These are phyloP conservation scores for Colletotrichum gigasporum DNA, from an alignment of 2,329 filamentous ascomycete species.

Conservation along the genomic window DNA sequence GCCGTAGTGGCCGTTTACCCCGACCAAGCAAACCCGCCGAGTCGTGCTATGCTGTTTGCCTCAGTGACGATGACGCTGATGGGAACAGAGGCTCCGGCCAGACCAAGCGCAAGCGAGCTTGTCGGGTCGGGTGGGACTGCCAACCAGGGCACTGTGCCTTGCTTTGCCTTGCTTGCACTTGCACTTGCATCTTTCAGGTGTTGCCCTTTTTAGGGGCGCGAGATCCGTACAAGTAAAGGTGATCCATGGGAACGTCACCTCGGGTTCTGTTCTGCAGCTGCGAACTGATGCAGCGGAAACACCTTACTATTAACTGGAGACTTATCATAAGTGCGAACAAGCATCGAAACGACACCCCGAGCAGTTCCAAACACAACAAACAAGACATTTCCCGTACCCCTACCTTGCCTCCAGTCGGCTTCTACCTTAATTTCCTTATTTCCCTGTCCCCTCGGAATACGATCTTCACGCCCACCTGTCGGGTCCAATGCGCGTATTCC, in stretches of 20 bases:
- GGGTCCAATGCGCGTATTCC: constrained; percentile 22
- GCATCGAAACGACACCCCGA: neutral
- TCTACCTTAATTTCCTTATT: constrained; percentile 25
- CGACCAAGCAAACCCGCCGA: neutral
- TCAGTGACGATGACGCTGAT: constrained; percentile 26
- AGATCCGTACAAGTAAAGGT: neutral
- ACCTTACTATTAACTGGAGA: neutral
- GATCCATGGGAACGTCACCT: neutral
- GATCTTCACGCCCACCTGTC: constrained; percentile 21
- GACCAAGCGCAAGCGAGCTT: too few relatives aligned
- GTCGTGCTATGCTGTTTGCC: constrained; percentile 11
- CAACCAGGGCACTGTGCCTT: neutral
- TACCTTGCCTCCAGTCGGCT: too few relatives aligned
- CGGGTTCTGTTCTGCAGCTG: too few relatives aligned
- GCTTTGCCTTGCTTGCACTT: neutral
- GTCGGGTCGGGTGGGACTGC: neutral
- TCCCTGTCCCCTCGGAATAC: constrained; percentile 2
- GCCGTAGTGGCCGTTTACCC: constrained; percentile 10
- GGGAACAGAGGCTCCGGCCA: constrained; percentile 6
- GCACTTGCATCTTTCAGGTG: neutral
- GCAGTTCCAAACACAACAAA: neutral
- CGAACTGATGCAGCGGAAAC: too few relatives aligned
- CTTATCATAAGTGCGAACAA: too few relatives aligned
- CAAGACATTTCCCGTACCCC: neutral
- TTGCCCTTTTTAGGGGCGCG: neutral